Conservation (phyloP, 2,329 filamentous ascomycete species). For the Xylaria sp. region DNA sequence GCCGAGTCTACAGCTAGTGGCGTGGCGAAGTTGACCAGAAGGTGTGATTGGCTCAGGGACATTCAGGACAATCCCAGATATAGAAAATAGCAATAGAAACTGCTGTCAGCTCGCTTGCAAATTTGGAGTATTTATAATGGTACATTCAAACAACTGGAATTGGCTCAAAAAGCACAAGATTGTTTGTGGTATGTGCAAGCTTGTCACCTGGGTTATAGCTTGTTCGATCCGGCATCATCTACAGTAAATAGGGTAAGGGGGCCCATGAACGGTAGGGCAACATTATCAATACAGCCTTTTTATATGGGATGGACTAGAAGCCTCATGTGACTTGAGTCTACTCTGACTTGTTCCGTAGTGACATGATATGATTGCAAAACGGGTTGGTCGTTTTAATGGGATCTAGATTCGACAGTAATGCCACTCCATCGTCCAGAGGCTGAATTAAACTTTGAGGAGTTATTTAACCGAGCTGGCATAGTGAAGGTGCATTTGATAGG, state of each 20-base stretch:
- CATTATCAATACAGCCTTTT: not conserved
- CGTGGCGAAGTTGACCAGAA: not conserved
- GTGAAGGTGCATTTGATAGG: not conserved
- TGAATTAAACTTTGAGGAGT: slow-evolving; percentile 25
- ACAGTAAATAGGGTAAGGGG: not conserved
- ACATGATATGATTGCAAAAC: not conserved
- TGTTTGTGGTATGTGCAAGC: not conserved
- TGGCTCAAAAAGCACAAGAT: not conserved
- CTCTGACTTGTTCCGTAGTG: not conserved
- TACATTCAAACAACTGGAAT: not conserved
- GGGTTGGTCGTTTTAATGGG: not conserved
- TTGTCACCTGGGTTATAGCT: not conserved
- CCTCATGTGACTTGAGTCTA: not conserved
- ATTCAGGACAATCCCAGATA: slow-evolving; percentile 3
- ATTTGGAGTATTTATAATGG: slow-evolving; percentile 5
- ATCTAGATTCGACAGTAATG: not conserved
- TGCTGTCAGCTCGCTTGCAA: not conserved
- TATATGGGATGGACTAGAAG: not conserved
- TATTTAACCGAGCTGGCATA: slow-evolving; percentile 27
- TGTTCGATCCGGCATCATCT: not conserved
- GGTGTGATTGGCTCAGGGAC: slow-evolving; percentile 2
- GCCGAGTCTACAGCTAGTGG: slow-evolving; percentile 25
- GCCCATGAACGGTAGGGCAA: not conserved
- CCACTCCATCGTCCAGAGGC: slow-evolving; percentile 8
- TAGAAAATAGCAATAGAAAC: not conserved